These are phyloP conservation scores for Ogataea neopini DNA, from an alignment of 805 yeast species.

Conservation along the genomic window DNA sequence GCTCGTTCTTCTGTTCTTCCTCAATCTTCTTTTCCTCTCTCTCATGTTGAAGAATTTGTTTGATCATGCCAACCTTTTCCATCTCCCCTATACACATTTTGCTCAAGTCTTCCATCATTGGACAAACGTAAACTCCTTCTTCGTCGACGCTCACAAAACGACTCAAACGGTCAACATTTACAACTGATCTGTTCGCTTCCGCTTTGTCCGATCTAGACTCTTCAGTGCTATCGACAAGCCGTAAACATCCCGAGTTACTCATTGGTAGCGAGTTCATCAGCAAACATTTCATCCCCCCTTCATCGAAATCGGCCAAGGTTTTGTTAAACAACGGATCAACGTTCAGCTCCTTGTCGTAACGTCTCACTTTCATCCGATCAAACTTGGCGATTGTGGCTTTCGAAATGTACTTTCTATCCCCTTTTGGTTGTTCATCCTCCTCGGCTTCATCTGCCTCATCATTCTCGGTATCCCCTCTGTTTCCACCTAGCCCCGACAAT, in stretches of 20 bases:
- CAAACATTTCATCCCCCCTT: conserved; percentile 77
- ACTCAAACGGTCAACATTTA: background rate
- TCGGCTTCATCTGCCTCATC: too few species aligned
- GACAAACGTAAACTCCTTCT: conserved; percentile 4
- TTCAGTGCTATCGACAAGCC: conserved; percentile 55
- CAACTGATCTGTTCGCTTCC: too few species aligned
- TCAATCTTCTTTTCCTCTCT: background rate
- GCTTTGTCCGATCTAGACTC: background rate
- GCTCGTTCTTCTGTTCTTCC: conserved; percentile 4
- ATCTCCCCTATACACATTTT: background rate
- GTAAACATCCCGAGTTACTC: conserved; percentile 54
- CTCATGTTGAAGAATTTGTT: conserved; percentile 6
- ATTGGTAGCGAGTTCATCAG: conserved; percentile 60
- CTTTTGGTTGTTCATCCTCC: conserved; percentile 9
- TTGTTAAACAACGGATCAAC: conserved; percentile 77
- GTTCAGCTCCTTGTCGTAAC: conserved; percentile 59
- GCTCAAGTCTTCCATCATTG: background rate
- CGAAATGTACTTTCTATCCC: background rate
- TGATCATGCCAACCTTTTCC: conserved; percentile 5
- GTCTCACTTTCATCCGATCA: conserved; percentile 50
- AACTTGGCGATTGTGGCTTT: conserved; percentile 31
- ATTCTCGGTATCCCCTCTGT: conserved; percentile 21
- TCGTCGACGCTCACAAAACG: background rate
- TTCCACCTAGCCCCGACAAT: conserved; percentile 67
- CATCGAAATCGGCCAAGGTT: conserved; percentile 76